phyloP scores from a whole-genome alignment of 2,329 filamentous ascomycete genomes.

The Colletotrichum sp. region DNA sequence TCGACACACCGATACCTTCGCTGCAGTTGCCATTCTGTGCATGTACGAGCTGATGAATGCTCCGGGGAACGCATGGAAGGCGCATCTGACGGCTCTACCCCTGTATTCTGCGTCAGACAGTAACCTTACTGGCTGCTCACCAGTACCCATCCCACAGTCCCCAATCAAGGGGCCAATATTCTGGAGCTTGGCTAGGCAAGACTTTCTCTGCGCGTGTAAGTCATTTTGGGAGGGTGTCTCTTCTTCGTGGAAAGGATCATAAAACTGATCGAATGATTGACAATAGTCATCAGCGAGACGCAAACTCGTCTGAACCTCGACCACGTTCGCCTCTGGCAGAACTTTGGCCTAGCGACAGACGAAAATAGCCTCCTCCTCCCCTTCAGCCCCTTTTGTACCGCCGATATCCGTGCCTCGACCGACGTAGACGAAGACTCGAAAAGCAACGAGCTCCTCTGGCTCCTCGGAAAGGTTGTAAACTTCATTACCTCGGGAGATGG shows the following conservation, averaged over 20 bases:
- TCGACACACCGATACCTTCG: slow-evolving; percentile 52
- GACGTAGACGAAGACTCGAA: slow-evolving; percentile 68
- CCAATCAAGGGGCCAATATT: slow-evolving; percentile 62
- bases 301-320: slow-evolving; percentile 66
- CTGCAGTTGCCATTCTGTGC: slow-evolving; percentile 69
- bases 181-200: slow-evolving; percentile 71
- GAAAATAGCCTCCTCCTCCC: slow-evolving; percentile 52
- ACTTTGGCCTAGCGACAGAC: slow-evolving; percentile 65
- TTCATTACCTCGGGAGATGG: slow-evolving; percentile 64
- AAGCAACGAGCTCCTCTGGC: slow-evolving; percentile 69
- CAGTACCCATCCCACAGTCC: slow-evolving; percentile 47
- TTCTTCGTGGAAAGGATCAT: neutral
- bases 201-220: slow-evolving; percentile 67
- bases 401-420: slow-evolving; percentile 45
- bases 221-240: neutral
- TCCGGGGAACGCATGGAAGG: slow-evolving; percentile 65
- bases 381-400: slow-evolving; percentile 37
- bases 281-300: slow-evolving; percentile 60
- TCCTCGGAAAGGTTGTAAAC: slow-evolving; percentile 70
- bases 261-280: neutral
- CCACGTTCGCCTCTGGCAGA: slow-evolving; percentile 67
- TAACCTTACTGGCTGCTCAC: slow-evolving; percentile 37
- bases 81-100: slow-evolving; percentile 70
- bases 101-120: slow-evolving; percentile 43
- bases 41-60: slow-evolving; percentile 73